These are phyloP conservation scores for Voacanga thouarsii DNA, from an alignment of 257 asterid genomes.

Conservation along the genomic window DNA sequence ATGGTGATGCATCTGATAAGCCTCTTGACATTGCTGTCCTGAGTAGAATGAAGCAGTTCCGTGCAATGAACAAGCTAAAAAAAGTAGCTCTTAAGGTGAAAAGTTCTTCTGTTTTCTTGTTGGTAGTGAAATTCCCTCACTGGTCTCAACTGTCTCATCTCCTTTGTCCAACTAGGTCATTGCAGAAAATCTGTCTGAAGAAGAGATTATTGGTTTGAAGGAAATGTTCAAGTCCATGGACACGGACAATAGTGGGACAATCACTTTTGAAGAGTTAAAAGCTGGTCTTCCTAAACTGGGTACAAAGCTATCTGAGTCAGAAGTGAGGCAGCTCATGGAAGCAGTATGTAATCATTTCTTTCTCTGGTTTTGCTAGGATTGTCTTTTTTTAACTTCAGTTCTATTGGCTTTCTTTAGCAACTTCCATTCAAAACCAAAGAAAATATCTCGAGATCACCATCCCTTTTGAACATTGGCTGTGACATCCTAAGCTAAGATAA, in stretches of 20 bases:
- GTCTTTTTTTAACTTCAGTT: neutral
- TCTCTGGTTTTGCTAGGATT: constrained; percentile 5
- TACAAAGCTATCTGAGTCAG: constrained; percentile 91
- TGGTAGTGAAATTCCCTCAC: constrained; percentile 2
- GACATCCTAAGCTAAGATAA: neutral
- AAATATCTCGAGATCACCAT: neutral
- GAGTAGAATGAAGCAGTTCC: constrained; percentile 91
- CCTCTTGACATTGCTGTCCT: constrained; percentile 89
- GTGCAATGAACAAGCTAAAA: constrained; percentile 96
- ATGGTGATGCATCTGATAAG: constrained; percentile 90
- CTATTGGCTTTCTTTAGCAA: constrained; percentile 8
- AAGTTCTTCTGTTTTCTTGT: neutral
- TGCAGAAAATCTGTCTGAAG: constrained; percentile 92
- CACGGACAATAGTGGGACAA: constrained; percentile 87
- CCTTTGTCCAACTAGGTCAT: constrained; percentile 53
- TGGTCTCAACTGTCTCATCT: neutral
- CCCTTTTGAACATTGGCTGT: neutral
- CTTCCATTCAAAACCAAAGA: neutral
- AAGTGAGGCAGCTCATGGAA: constrained; percentile 92
- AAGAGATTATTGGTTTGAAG: constrained; percentile 94
- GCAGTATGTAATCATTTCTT: constrained; percentile 45
- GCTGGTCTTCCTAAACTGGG: constrained; percentile 90
- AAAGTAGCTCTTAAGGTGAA: constrained; percentile 91
- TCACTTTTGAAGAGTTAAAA: constrained; percentile 86
- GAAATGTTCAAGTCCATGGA: constrained; percentile 96